A percentile compares a stretch with the other conserved stretches of the same genome.
phyloP scores from a whole-genome alignment of 2,329 filamentous ascomycete species.

The Verticillium albo-atrum region DNA sequence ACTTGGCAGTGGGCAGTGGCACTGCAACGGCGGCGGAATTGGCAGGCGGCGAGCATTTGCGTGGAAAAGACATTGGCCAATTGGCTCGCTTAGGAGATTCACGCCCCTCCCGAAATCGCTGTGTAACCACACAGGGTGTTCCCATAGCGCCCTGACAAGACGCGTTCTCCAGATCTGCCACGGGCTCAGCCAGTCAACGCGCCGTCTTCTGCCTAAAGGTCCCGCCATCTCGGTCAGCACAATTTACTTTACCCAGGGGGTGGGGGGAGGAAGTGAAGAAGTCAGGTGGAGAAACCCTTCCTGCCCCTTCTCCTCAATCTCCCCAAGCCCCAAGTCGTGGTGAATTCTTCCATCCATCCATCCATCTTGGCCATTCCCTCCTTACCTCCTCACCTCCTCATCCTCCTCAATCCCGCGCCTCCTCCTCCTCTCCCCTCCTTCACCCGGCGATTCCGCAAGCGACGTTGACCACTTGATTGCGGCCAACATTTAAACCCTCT shows the following conservation, averaged over 20 bases:
- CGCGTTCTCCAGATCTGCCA: not conserved
- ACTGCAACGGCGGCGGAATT: not conserved
- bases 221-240: not conserved
- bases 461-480: not conserved
- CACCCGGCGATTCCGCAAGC: not conserved
- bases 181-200: not conserved
- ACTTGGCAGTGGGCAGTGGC: not conserved
- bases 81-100: constrained; percentile 2
- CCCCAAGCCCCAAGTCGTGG: not conserved
- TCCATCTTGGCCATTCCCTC: not conserved
- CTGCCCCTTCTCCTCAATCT: constrained; percentile 3
- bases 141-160: not conserved
- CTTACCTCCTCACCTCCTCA: not conserved
- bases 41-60: not conserved
- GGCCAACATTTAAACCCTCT: not conserved
- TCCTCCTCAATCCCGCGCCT: not conserved
- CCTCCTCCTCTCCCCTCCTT: not conserved
- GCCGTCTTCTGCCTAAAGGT: not conserved
- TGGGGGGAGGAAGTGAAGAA: not conserved
- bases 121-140: not conserved
- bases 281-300: constrained; percentile 1
- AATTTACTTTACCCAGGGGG: not conserved
- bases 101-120: not conserved
- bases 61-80: constrained; percentile 1
- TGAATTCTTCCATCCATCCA: not conserved